Evolutionary conservation across 2,329 filamentous ascomycete genomes (phyloP), one percentile per base, ranked within the genome.

Genomic region (Stromatinia cepivora): DNA sequence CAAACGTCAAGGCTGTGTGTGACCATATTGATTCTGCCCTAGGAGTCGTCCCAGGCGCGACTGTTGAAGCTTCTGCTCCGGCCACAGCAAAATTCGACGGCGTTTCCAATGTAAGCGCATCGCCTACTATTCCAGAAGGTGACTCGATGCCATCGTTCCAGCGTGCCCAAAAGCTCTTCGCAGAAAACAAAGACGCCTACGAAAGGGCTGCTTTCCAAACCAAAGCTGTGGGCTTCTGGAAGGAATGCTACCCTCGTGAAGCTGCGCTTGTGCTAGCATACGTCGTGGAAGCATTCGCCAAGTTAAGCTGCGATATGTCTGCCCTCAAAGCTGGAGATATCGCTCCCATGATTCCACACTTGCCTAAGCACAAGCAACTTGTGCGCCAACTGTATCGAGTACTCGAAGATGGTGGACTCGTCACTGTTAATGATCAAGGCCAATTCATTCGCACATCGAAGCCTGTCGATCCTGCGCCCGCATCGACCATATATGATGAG

Each of bases 191-290:
- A 25, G 22, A 52, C 5, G 4, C 3, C 22, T 54, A 54, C 28
- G 28, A 54, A 54, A 54, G 28, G 28, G 28, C 52, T 34, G 52
- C 52, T 54, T 31, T 54, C 15, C 62, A 72, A 46, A 69, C 59
- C 22, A 66, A 70, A 31, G 70, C 69, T 10, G 42, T 66, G 7
- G 57, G 73, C 22, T 80, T 79, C 69, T 79, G 73, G 68, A 63
- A 54, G 0, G 45, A 75, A 1, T 75, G 77, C 0, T 78, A 76
- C n/a, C 77, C 78, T 0, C 34, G 72, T 0, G 78, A 81, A 57
- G 70, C 70, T 1, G 57, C 73, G 0, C 74, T 81, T 1, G 75
- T 80, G 5, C 48, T 79, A 2, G 74, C 75, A 1, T 81, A 81
- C 50, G 72, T 78, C 2, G 67, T 76, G 0, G 76, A 79, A 48